Evolutionary conservation across 805 yeast species (phyloP), one percentile per base, ranked within the genome.

Genomic region (Wickerhamiella slavikovae): DNA sequence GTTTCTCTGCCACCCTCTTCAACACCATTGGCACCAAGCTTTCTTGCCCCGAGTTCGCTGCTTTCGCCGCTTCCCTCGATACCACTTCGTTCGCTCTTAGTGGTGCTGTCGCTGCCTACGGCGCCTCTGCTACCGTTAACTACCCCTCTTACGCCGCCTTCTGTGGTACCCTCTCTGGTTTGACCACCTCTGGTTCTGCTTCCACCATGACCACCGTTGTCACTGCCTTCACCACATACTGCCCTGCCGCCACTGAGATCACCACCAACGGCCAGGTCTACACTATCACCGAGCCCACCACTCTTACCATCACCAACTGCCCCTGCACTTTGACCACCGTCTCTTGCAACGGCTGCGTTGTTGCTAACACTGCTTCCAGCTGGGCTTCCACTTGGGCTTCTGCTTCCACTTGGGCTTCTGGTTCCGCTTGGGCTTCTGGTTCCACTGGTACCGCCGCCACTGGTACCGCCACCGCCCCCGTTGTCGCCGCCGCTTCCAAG

Each of bases 241-340:
- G 83, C 54, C 80, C 83, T 49, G 55, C 46, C 35, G 53, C 82
- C 25, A 75, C 83, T 40, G 52, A 59, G 29, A 40, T 73, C 32
- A 58, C 57, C 40, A 61, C 68, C 47, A 69, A 68, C 62, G 63
- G 62, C 58, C 51, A 49, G 49, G 71, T 80, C 44, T 62, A 65
- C 65, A 68, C 76, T 38, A 76, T 69, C 46, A 66, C 78, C 34
- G 67, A 54, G 39, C 67, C 80, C 32, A 71, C 80, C 48, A 74
- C 83, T 39, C 51, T 74, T 47, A 74, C 80, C 51, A 64, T 73
- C 67, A 74, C 85, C 48, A 71, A 76, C 63, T 68, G 75, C 54
- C 80, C 80, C 51, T 76, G 89, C 61, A 72, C 82, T 50, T 47
- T 69, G 47, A 41, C 45, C 5, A 41, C 38, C 30, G 38, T 42